These are phyloP conservation scores for Diaporthe citri DNA, from an alignment of 2,329 filamentous ascomycete species.

Conservation along the genomic window DNA sequence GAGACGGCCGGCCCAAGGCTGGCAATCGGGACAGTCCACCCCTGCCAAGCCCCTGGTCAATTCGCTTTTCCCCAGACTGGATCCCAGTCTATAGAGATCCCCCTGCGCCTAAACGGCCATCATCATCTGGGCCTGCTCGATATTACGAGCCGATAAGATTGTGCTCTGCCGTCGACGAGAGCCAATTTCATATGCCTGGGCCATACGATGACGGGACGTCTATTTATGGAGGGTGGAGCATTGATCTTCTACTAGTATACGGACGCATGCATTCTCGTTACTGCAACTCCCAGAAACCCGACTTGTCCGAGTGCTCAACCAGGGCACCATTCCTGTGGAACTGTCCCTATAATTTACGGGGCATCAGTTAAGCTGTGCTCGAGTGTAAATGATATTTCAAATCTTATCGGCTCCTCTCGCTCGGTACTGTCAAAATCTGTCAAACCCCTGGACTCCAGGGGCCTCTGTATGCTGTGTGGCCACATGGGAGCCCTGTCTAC, in stretches of 20 bases:
- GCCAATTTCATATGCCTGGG: not conserved
- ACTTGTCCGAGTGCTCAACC: not conserved
- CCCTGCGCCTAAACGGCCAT: constrained; percentile 4
- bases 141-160: constrained; percentile 19
- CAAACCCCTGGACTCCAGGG: too few relatives aligned
- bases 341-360: not conserved
- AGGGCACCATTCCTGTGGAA: not conserved
- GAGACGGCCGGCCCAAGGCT: constrained; percentile 8
- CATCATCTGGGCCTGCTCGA: not conserved
- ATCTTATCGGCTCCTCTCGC: not conserved
- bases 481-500: not conserved
- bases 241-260: not conserved
- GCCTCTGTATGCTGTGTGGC: too few relatives aligned
- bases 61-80: constrained; percentile 33
- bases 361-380: not conserved
- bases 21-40: not conserved
- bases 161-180: constrained; percentile 1
- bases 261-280: too few relatives aligned
- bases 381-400: not conserved
- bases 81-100: constrained; percentile 6
- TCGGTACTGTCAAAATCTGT: not conserved
- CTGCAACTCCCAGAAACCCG: not conserved
- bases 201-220: not conserved
- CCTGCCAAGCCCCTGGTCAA: constrained; percentile 27
- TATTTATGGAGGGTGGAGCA: constrained; percentile 2